These are phyloP conservation scores for Pleurotus pulmonarius DNA, from an alignment of 768 basidiomycete genomes.

Conservation along the genomic window DNA sequence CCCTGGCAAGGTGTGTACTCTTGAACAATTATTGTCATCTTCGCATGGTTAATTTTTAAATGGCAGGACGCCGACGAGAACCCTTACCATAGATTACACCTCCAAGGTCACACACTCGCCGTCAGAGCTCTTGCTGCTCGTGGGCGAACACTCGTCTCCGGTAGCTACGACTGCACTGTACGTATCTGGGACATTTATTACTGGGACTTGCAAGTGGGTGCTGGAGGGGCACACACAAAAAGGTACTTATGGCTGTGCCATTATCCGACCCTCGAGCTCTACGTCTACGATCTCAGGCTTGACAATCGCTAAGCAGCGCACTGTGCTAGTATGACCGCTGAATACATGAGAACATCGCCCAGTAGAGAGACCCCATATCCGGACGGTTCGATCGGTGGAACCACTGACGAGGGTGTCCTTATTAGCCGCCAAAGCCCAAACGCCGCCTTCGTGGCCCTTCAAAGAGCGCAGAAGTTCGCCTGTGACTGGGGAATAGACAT, in stretches of 20 bases:
- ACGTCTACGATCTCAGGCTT: slow-evolving; percentile 86
- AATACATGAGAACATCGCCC: slow-evolving; percentile 90
- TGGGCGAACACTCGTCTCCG: too few relatives aligned
- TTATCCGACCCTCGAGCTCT: slow-evolving; percentile 56
- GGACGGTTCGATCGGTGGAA: slow-evolving; percentile 89
- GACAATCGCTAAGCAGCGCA: slow-evolving; percentile 93
- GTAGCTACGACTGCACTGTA: too few relatives aligned
- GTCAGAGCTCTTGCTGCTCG: too few relatives aligned
- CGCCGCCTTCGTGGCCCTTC: slow-evolving; percentile 91
- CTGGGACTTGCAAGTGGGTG: too few relatives aligned
- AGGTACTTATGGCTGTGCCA: slow-evolving; percentile 53
- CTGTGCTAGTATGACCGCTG: slow-evolving; percentile 94
- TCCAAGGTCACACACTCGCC: slow-evolving; percentile 91
- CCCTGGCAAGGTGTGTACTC: slow-evolving; percentile 39
- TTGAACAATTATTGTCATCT: slow-evolving; percentile 11
- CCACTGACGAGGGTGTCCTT: slow-evolving; percentile 89
- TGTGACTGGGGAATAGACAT: slow-evolving; percentile 86
- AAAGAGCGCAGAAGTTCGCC: slow-evolving; percentile 73
- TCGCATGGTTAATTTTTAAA: background rate
- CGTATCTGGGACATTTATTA: too few relatives aligned
- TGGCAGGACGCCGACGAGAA: slow-evolving; percentile 65
- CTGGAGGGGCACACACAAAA: slow-evolving; percentile 91
- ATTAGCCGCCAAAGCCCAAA: slow-evolving; percentile 90
- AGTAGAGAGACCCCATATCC: slow-evolving; percentile 83
- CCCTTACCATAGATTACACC: slow-evolving; percentile 82